Evolutionary conservation across 2,329 filamentous ascomycete genomes (phyloP).

Genomic region (Pleurostoma richardsiae): DNA sequence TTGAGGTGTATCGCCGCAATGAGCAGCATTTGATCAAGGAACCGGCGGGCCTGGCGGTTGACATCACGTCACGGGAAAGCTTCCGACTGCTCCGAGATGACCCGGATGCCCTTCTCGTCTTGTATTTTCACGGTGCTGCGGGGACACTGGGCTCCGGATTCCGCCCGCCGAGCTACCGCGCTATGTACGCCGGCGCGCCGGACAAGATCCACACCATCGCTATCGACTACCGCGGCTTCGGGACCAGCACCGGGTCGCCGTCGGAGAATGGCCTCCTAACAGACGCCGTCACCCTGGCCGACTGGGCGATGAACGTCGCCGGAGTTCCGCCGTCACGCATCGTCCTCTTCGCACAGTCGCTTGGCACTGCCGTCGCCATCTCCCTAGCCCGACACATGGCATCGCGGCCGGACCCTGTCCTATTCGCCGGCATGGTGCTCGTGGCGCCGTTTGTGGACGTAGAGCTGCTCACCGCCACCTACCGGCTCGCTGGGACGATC

Average conservation of each 20-base stretch:
- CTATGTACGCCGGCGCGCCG: constrained; percentile 43
- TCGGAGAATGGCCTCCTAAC: constrained; percentile 48
- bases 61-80: constrained; percentile 27
- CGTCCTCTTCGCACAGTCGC: constrained; percentile 53
- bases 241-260: constrained; percentile 44
- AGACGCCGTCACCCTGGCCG: constrained; percentile 46
- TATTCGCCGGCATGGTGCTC: constrained; percentile 50
- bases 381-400: constrained; percentile 24
- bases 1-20: constrained; percentile 59
- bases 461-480: constrained; percentile 47
- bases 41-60: constrained; percentile 22
- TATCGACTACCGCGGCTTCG: constrained; percentile 60
- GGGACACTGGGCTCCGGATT: constrained; percentile 53
- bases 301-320: constrained; percentile 49
- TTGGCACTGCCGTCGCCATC: constrained; percentile 44
- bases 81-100: constrained; percentile 40
- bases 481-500: constrained; percentile 48
- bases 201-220: constrained; percentile 50
- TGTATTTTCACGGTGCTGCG: constrained; percentile 51
- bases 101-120: constrained; percentile 34
- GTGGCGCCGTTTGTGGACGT: constrained; percentile 54
- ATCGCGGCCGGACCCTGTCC: constrained; percentile 22
- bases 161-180: constrained; percentile 50
- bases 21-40: constrained; percentile 40
- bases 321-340: constrained; percentile 49